Conservation (phyloP, 257 asterid genomes). For the Jacaranda mimosifolia region DNA sequence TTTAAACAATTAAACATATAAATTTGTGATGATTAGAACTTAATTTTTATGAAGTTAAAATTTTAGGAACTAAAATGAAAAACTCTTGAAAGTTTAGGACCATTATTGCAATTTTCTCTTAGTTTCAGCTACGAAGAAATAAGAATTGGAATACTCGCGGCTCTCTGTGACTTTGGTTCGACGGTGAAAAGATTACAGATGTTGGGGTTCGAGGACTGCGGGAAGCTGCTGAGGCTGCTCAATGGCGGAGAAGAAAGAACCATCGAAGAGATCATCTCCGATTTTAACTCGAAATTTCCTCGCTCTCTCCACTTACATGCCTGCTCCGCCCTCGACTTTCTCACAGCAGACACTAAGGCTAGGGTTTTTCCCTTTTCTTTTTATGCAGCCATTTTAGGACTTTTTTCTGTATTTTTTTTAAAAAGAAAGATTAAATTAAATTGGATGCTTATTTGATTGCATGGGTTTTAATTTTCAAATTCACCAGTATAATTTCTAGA, state of each 20-base stretch:
- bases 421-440: not conserved
- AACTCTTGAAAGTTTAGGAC: not conserved
- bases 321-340: conserved; percentile 80
- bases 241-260: conserved; percentile 72
- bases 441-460: conserved; percentile 4
- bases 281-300: conserved; percentile 62
- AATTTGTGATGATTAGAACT: too few species aligned
- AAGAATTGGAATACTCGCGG: conserved; percentile 18
- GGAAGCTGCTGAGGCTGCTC: conserved; percentile 64
- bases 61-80: conserved; percentile 22
- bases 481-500: conserved; percentile 10
- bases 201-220: conserved; percentile 68
- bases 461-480: not conserved
- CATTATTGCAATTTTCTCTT: not conserved
- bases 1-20: too few species aligned
- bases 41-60: not conserved
- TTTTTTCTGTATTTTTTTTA: not conserved
- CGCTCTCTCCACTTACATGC: conserved; percentile 59
- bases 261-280: conserved; percentile 71
- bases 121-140: conserved; percentile 3
- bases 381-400: not conserved
- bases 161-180: conserved; percentile 19
- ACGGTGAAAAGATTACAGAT: conserved; percentile 36
- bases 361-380: conserved; percentile 41
- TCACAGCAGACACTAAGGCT: conserved; percentile 64